phyloP scores from a whole-genome alignment of 805 yeast species.

The Lachancea kluyveri region DNA sequence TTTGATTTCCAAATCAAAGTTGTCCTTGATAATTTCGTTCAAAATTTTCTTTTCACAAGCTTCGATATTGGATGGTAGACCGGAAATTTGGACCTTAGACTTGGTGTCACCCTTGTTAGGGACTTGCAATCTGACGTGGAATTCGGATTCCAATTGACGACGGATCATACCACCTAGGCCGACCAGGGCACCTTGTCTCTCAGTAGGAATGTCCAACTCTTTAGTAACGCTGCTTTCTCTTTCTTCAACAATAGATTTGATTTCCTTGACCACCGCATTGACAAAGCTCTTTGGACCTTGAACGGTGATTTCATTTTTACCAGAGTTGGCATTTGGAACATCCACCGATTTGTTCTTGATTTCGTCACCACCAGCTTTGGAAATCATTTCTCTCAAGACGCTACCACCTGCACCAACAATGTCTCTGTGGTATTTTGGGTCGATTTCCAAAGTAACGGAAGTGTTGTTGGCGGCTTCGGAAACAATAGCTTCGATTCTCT shows the following conservation, averaged over 20 bases:
- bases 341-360: constrained; percentile 34
- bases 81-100: constrained; percentile 50
- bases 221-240: constrained; percentile 54
- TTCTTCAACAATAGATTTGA: constrained; percentile 55
- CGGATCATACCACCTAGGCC: constrained; percentile 79
- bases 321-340: constrained; percentile 66
- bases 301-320: constrained; percentile 49
- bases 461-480: constrained; percentile 57
- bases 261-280: constrained; percentile 53
- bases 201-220: constrained; percentile 55
- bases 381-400: constrained; percentile 63
- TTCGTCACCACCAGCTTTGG: constrained; percentile 65
- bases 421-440: constrained; percentile 65
- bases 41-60: constrained; percentile 56
- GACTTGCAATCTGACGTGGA: constrained; percentile 53
- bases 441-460: constrained; percentile 51
- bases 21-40: constrained; percentile 52
- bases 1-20: constrained; percentile 43
- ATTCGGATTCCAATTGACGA: constrained; percentile 65
- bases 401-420: constrained; percentile 78
- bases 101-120: constrained; percentile 53
- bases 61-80: constrained; percentile 60
- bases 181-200: constrained; percentile 67
- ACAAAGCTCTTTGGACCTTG: constrained; percentile 76
- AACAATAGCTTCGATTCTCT: constrained; percentile 56